These are phyloP conservation scores for Ajuga chamaepitys DNA, from an alignment of 257 asterid species.

Conservation along the genomic window DNA sequence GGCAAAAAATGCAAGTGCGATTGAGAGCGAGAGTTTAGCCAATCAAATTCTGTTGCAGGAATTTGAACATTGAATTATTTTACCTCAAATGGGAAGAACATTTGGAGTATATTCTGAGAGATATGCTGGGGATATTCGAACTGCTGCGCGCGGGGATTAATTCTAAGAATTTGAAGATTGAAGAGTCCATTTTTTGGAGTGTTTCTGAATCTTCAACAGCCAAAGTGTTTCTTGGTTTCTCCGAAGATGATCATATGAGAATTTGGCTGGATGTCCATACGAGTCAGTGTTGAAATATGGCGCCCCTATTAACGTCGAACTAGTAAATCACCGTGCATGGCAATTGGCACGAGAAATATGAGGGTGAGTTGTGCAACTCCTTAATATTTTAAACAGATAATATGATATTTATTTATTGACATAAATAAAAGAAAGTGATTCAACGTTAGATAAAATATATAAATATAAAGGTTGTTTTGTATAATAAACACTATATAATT, in stretches of 20 bases:
- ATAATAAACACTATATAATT: no score
- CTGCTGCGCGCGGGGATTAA: neutral
- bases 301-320: no score
- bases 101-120: constrained; percentile 5
- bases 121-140: constrained; percentile 15
- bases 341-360: no score
- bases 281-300: neutral
- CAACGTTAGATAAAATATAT: no score
- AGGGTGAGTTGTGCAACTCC: no score
- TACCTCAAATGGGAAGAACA: constrained; percentile 9
- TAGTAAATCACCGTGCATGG: no score
- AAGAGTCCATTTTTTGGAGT: neutral
- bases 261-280: neutral
- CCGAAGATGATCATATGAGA: neutral
- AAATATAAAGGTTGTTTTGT: no score
- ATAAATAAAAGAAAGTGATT: no score
- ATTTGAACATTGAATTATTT: neutral
- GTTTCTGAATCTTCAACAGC: no score
- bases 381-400: no score
- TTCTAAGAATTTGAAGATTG: neutral
- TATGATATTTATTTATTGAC: no score
- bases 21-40: constrained; percentile 7
- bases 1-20: neutral
- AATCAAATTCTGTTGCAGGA: neutral
- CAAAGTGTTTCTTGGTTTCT: neutral